Evolutionary conservation across 2,329 filamentous ascomycete genomes (phyloP), one percentile per base, ranked within the genome.

Genomic region (Aspergillus awamori): DNA sequence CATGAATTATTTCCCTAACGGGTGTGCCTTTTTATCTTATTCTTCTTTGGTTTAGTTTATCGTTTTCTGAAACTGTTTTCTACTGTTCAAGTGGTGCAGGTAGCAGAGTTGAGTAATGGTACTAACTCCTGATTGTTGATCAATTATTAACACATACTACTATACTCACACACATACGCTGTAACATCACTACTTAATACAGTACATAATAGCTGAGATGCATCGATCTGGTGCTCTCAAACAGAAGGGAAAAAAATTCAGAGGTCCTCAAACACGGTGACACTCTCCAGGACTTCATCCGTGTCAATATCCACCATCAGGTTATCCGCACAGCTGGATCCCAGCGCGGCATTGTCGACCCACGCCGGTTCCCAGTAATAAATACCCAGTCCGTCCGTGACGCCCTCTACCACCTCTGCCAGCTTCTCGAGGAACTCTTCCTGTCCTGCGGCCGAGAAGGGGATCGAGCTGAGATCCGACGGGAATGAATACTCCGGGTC

Each of bases 331-430:
- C 88, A 90, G 45, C 86, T 88, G 17, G 87, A 89, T 1, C 88
- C 88, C 55, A 91, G 74, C 0, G 75, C 83, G 10, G 84, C 82
- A 74, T 90, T 91, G 45, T 86, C 80, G 63, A 91, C 79, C 88
- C 88, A 92, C 0, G 85, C 86, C 0, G 88, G 88, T 72, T 92
- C 89, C 89, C 89, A 92, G 66, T 91, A 92, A 63, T 88, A 91
- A 7, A 92, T 48, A 0, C 88, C 89, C 28, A 79, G 74, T 0
- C 87, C 87, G 1, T 82, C 81, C 1, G 74, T 79, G 0, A 86
- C 82, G 1, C 76, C 81, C 1, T 79, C 77, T 0, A 91, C 82
- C 1, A 86, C 78, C 1, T 77, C 77, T 0, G 87, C 87, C 17
- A 92, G 81, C 60, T 83, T 76, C 73, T 85, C 79, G 57, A 92